phyloP scores from a whole-genome alignment of 257 asterid species.

The Scutellaria barbata region DNA sequence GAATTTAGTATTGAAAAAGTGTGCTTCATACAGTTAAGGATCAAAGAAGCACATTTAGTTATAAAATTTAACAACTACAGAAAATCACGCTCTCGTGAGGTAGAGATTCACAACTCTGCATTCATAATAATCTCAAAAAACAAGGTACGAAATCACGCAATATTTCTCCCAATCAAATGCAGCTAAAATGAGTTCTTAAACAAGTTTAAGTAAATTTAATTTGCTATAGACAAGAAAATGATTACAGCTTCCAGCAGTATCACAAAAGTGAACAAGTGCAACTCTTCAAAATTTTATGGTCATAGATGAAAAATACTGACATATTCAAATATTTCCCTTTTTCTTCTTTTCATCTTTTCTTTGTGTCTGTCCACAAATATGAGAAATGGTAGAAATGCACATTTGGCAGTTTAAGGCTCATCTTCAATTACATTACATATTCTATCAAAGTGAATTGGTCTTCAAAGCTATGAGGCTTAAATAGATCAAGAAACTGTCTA shows the following conservation, averaged over 20 bases:
- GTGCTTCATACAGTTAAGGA: background rate
- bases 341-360: background rate
- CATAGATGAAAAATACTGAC: background rate
- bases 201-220: background rate
- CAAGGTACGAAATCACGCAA: background rate
- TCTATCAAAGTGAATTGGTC: background rate
- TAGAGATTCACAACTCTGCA: background rate
- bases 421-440: background rate
- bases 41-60: constrained; percentile 1
- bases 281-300: background rate
- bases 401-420: background rate
- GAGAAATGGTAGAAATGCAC: background rate
- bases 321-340: background rate
- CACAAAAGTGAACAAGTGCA: background rate
- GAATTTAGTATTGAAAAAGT: background rate
- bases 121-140: constrained; percentile 1
- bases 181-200: background rate
- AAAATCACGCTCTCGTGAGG: background rate
- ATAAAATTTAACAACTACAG: background rate
- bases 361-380: background rate
- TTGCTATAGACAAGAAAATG: background rate
- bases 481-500: background rate
- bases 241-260: background rate
- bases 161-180: background rate
- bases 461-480: background rate